A percentile compares a stretch with the other conserved stretches of the same genome.
phyloP scores from a whole-genome alignment of 371 early-diverging fungal species.

The Zancudomyces culisetae region DNA sequence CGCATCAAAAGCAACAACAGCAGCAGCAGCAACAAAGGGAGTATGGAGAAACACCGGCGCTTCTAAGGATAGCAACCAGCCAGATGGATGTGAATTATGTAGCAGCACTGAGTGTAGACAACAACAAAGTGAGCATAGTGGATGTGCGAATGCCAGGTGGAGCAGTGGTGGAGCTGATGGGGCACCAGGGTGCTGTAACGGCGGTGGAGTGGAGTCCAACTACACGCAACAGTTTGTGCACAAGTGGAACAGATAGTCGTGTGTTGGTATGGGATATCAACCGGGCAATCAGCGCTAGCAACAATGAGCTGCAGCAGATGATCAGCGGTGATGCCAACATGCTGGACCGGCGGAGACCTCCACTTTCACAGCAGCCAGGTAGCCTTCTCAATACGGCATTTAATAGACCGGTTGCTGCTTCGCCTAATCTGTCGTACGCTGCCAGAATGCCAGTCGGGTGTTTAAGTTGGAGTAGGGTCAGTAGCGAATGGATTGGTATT shows the following conservation, averaged over 20 bases:
- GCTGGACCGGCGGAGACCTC: conserved; percentile 12
- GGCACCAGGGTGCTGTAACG: conserved; percentile 39
- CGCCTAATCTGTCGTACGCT: conserved; percentile 21
- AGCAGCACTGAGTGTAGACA: conserved; percentile 76
- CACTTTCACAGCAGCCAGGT: conserved; percentile 10
- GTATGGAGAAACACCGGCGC: conserved; percentile 27
- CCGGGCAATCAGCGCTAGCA: background rate
- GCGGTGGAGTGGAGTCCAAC: conserved; percentile 20
- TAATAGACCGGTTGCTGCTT: conserved; percentile 4
- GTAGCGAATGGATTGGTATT: conserved; percentile 25
- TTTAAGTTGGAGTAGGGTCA: conserved; percentile 19
- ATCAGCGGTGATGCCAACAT: background rate
- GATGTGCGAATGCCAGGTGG: conserved; percentile 82
- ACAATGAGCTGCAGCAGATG: conserved; percentile 17
- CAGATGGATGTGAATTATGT: conserved; percentile 69
- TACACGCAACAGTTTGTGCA: conserved; percentile 15
- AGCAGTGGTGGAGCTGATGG: conserved; percentile 60
- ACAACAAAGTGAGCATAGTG: conserved; percentile 52
- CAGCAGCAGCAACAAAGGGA: background rate
- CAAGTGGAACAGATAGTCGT: conserved; percentile 20
- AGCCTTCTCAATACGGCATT: background rate
- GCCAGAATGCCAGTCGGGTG: conserved; percentile 22
- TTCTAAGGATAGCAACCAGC: conserved; percentile 76
- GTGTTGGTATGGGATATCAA: conserved; percentile 28
- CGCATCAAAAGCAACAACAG: background rate